Evolutionary conservation across 2,329 filamentous ascomycete genomes (phyloP), one percentile per base, ranked within the genome.

Genomic region (Ophiosphaerella herpotricha): DNA sequence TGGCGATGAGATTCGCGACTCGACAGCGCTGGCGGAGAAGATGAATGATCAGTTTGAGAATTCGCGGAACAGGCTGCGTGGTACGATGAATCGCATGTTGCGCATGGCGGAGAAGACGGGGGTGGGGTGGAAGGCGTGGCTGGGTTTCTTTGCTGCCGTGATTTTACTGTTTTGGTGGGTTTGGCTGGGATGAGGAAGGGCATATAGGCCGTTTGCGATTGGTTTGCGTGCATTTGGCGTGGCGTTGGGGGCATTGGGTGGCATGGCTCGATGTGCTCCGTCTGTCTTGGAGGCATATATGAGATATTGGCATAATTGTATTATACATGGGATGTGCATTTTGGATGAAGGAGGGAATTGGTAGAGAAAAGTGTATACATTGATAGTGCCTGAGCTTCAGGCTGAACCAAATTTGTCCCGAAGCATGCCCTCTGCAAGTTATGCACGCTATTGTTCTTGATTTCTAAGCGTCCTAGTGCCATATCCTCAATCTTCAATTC

Each of bases 11-110:
- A 97, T 97, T 67, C 85, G 93, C 62, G 90, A 96, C 57, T 94
- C 89, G 12, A 90, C 90, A 2, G 87, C 90, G 2, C 82, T 97
- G 4, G 89, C 91, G 2, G 91, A 97, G 64, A 93, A 91, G 76
- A 96, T 99, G 87, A 97, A 97, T 74, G 90, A 96, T 68, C 84
- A 85, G 5, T 99, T 97, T 70, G 93, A 97, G 71, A 85, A 84
- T 64, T 95, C 93, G 45, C 81, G 92, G 31, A 77, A 91, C 44
- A 84, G 89, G 57, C 78, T 99, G 55, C 84, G 87, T 38, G 91
- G 93, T 46, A 97, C 95, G 14, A 97, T 99, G 94, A 96, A 91
- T 71, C 82, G 92, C 51, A 99, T 99, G 94, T 77, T 97, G 59
- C 72, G 93, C 46, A 99, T 99, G 94, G 94, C 94, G 4, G 85